Evolutionary conservation across 176 grass and related monocot species (phyloP).

Genomic region (Elymus sibiricus): DNA sequence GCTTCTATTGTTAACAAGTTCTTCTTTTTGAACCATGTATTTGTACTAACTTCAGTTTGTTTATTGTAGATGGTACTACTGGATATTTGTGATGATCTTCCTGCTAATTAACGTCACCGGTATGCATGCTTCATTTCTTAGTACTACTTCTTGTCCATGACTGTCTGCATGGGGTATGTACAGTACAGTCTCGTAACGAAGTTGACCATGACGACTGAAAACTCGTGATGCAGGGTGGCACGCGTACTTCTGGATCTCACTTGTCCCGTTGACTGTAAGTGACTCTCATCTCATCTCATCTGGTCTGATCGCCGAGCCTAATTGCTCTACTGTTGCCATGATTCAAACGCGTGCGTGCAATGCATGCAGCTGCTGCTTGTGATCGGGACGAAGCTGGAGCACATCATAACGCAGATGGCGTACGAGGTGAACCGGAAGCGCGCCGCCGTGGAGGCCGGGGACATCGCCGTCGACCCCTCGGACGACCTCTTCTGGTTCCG

Average conservation of each 20-base stretch:
- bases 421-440: constrained; percentile 62
- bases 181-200: no score
- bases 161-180: no score
- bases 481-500: constrained; percentile 77
- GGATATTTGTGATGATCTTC: constrained; percentile 84
- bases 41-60: not conserved
- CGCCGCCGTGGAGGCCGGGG: constrained; percentile 13
- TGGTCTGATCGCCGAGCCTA: no score
- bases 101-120: constrained; percentile 65
- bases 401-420: constrained; percentile 71
- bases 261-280: constrained; percentile 64
- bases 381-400: constrained; percentile 82
- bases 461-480: constrained; percentile 46
- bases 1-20: not conserved
- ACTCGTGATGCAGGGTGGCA: constrained; percentile 55
- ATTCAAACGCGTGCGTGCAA: no score
- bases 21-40: not conserved
- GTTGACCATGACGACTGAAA: no score
- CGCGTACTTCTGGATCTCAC: constrained; percentile 83
- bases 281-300: not conserved
- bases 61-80: constrained; percentile 74
- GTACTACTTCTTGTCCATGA: no score
- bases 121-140: constrained; percentile 13
- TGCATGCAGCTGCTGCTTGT: constrained; percentile 57
- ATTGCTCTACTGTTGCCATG: no score